phyloP scores from a whole-genome alignment of 2,329 filamentous ascomycete genomes.

The Verticillium dahliae region DNA sequence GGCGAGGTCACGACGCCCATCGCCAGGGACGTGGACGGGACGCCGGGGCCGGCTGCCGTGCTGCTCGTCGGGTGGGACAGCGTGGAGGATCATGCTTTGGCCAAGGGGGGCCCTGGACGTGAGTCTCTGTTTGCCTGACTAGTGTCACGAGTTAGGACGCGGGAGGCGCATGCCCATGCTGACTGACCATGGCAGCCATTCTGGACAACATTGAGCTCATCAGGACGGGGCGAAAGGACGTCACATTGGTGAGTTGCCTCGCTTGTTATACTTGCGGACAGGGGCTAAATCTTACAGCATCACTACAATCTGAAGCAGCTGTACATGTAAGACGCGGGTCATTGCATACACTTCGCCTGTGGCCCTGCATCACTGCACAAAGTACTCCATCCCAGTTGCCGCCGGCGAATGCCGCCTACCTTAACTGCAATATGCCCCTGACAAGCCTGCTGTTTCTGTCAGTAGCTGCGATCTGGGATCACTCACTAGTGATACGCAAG shows the following conservation, averaged over 20 bases:
- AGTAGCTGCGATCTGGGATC: no score
- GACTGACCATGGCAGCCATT: slow-evolving; percentile 19
- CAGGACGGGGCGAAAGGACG: slow-evolving; percentile 18
- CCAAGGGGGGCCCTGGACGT: slow-evolving; percentile 16
- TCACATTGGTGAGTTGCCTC: slow-evolving; percentile 22
- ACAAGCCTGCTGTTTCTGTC: no score
- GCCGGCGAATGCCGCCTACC: no score
- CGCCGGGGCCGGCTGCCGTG: slow-evolving; percentile 21
- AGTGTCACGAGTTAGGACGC: not conserved
- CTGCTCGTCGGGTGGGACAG: slow-evolving; percentile 32
- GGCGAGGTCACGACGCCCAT: slow-evolving; percentile 24
- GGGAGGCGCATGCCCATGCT: no score
- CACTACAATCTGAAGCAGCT: slow-evolving; percentile 8
- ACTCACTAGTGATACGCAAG: not conserved
- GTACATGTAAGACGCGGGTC: not conserved
- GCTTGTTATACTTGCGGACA: not conserved
- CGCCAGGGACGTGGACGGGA: slow-evolving; percentile 16
- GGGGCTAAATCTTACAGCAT: slow-evolving; percentile 1
- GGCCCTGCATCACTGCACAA: not conserved
- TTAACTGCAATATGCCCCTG: no score
- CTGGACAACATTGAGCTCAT: slow-evolving; percentile 26
- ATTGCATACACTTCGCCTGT: not conserved
- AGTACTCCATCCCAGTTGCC: no score
- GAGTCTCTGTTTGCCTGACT: slow-evolving; percentile 2
- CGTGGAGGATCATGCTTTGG: slow-evolving; percentile 26